phyloP scores from a whole-genome alignment of 2,329 filamentous ascomycete species.

The Neocatenulostroma microsporum region DNA sequence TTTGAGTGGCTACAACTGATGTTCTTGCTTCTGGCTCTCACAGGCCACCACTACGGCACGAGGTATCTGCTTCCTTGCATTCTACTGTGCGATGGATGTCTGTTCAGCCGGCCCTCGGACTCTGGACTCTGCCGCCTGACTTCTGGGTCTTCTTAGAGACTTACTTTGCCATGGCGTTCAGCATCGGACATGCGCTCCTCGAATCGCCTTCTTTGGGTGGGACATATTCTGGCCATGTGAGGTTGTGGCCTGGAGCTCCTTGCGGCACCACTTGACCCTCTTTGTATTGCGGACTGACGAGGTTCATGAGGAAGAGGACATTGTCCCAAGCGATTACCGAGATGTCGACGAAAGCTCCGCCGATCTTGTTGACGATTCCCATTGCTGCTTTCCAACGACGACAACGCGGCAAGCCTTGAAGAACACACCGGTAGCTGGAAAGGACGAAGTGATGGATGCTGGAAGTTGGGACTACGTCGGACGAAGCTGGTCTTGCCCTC shows the following conservation, averaged over 20 bases:
- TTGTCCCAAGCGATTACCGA: conserved; percentile 35
- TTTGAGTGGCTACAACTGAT: no score
- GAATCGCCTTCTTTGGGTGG: conserved; percentile 32
- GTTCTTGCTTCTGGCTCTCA: no score
- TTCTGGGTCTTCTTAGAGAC: no score
- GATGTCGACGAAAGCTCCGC: conserved; percentile 27
- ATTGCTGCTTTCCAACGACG: conserved; percentile 6
- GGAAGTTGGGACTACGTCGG: no score
- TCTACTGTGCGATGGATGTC: no score
- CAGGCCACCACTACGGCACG: no score
- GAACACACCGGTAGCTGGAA: no score
- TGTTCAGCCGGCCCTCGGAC: no score
- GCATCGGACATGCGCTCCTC: conserved; percentile 22
- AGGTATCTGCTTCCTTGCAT: no score
- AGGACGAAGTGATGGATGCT: no score
- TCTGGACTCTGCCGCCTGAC: no score
- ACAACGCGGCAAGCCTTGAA: neutral
- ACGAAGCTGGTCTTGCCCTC: no score
- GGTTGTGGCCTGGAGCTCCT: conserved; percentile 28
- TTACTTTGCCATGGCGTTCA: conserved; percentile 23
- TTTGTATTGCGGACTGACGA: conserved; percentile 31
- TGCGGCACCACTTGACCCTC: conserved; percentile 31
- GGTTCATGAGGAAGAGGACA: conserved; percentile 31
- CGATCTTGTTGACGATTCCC: conserved; percentile 17
- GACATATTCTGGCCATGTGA: conserved; percentile 32